These are phyloP conservation scores for Epichloe elymi DNA, from an alignment of 2,329 filamentous ascomycete species.

Conservation along the genomic window DNA sequence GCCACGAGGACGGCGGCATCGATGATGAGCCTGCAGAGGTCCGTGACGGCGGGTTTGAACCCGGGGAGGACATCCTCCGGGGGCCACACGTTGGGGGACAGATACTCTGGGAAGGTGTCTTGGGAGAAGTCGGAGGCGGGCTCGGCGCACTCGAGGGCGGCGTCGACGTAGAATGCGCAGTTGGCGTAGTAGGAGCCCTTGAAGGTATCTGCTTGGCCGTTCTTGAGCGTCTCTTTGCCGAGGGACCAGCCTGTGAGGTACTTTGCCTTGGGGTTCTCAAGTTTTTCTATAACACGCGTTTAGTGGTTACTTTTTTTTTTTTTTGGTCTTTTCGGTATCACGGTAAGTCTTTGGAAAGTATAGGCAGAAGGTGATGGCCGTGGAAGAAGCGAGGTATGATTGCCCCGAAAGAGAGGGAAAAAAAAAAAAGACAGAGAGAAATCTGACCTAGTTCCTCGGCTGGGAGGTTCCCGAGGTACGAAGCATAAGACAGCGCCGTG, in stretches of 20 bases:
- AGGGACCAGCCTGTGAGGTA: slow-evolving; percentile 66
- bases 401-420: background rate
- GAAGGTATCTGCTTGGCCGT: slow-evolving; percentile 63
- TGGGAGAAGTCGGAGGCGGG: slow-evolving; percentile 45
- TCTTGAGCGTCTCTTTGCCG: slow-evolving; percentile 69
- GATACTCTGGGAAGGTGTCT: slow-evolving; percentile 71
- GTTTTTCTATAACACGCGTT: slow-evolving; percentile 26
- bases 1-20: slow-evolving; percentile 83
- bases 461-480: slow-evolving; percentile 74
- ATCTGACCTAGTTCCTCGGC: slow-evolving; percentile 51
- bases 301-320: background rate
- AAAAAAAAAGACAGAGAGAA: slow-evolving; percentile 8
- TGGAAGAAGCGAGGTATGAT: background rate
- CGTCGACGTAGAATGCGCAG: slow-evolving; percentile 62
- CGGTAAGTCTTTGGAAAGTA: too few species aligned
- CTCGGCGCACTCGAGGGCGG: slow-evolving; percentile 44
- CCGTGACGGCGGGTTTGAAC: slow-evolving; percentile 60
- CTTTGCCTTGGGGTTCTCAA: slow-evolving; percentile 47
- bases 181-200: slow-evolving; percentile 81
- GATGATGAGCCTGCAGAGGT: slow-evolving; percentile 73
- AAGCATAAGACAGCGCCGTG: slow-evolving; percentile 70
- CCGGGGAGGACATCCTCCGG: slow-evolving; percentile 53
- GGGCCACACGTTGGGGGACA: slow-evolving; percentile 86
- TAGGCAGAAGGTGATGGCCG: too few species aligned
- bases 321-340: too few species aligned